Conservation (phyloP, 768 basidiomycete genomes). For the Sporobolomyces pararoseus region DNA sequence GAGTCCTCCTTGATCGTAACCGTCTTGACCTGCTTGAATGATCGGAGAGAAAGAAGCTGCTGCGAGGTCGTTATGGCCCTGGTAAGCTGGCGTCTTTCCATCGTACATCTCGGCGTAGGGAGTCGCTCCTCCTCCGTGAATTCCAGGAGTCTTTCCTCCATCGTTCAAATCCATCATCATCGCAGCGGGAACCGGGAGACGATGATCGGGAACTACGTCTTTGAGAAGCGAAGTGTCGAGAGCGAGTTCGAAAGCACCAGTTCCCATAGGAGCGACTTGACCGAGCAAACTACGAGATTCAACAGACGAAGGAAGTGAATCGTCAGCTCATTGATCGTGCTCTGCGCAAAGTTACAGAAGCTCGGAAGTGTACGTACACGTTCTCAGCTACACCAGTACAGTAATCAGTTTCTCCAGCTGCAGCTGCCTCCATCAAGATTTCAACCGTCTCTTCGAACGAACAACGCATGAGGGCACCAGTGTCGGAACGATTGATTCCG, state of each 20-base stretch:
- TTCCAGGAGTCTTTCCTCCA: conserved; percentile 53
- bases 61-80: conserved; percentile 62
- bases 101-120: conserved; percentile 62
- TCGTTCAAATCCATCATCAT: conserved; percentile 58
- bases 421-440: conserved; percentile 97
- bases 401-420: conserved; percentile 95
- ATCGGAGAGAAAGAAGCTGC: conserved; percentile 95
- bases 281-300: conserved; percentile 64
- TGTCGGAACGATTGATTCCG: conserved; percentile 97
- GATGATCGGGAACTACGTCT: conserved; percentile 95
- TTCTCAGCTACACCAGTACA: conserved; percentile 99
- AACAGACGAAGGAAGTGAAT: background rate
- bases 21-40: conserved; percentile 70
- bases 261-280: conserved; percentile 99
- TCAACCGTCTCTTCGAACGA: conserved; percentile 99
- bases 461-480: conserved; percentile 96
- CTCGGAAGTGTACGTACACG: conserved; percentile 52
- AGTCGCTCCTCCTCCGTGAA: conserved; percentile 71
- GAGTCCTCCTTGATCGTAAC: conserved; percentile 49
- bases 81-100: conserved; percentile 56
- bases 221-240: conserved; percentile 97
- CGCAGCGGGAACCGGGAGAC: conserved; percentile 77
- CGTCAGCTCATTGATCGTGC: background rate
- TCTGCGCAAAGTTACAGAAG: no score
- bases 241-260: conserved; percentile 75